A percentile compares a stretch with the other conserved stretches of the same genome.
phyloP scores from a whole-genome alignment of 129 eudicot genomes.

The Artemisia annua region DNA sequence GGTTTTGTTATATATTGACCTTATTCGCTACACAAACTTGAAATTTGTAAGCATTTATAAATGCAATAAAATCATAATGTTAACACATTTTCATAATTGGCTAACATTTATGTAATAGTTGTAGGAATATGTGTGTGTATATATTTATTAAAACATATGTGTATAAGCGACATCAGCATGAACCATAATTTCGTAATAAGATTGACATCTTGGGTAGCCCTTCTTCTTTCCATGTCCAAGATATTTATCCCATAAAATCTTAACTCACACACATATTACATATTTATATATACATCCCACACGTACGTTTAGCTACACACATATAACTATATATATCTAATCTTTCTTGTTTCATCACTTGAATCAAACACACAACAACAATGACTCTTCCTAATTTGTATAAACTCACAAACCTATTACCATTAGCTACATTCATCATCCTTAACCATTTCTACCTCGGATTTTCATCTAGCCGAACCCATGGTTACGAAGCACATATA shows the following conservation, averaged over 20 bases:
- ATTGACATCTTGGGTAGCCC: slow-evolving; percentile 42
- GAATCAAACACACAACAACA: slow-evolving; percentile 27
- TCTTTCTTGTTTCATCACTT: slow-evolving; percentile 11
- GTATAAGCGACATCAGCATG: slow-evolving; percentile 26
- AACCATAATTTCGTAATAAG: slow-evolving; percentile 33
- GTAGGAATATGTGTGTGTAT: neutral
- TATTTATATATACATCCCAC: neutral
- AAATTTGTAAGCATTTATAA: neutral
- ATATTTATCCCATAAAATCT: slow-evolving; percentile 27
- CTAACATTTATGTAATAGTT: neutral
- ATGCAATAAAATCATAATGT: neutral
- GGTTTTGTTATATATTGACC: neutral
- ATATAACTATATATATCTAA: neutral
- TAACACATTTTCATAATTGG: too few species aligned
- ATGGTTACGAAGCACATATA: slow-evolving; percentile 8
- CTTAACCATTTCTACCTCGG: slow-evolving; percentile 31
- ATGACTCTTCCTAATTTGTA: slow-evolving; percentile 15
- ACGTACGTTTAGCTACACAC: neutral
- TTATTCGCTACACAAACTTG: neutral
- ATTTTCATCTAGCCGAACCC: slow-evolving; percentile 20
- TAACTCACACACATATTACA: slow-evolving; percentile 1
- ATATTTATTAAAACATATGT: slow-evolving; percentile 11
- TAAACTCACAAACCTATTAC: slow-evolving; percentile 23
- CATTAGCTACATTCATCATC: slow-evolving; percentile 23
- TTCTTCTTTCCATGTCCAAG: slow-evolving; percentile 49